Base-by-base conservation (phyloP, 225 moss, liverwort and hornwort species). In the Neckera pumila region DNA sequence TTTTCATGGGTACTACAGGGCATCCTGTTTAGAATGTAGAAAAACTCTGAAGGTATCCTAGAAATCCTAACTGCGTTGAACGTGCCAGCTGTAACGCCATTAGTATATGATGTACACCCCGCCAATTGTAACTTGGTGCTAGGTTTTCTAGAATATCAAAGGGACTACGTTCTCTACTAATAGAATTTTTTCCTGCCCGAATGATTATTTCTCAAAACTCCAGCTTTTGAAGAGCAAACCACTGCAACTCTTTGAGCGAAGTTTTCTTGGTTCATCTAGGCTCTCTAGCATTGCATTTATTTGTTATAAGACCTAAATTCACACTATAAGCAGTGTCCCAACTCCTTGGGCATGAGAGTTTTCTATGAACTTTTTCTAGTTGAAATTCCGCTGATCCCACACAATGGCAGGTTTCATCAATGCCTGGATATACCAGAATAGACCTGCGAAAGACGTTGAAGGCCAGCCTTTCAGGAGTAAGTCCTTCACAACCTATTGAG, bases 381-480 rank as follows among this genome's bases (percentile, higher is more conserved):
- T 81, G 72, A 87, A 59, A 31, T 17, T 57, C 31, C 47, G 38
- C 38, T 77, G 65, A 77, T 85, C 21, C 31, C 67, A 58, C 53
- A 80, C 40, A 34, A 49, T 83, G 86, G 17, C 84, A 93, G 93
- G 84, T 93, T 74, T 86, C 93, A 81, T 86, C 91, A 61, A 88
- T 83, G 84, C 49, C 88, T 77, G 93, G 93, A 84, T 91, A 38
- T 77, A 87, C 91, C 58, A 91, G 53, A 90, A 80, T 90, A 64
- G 98, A 98, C 86, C 87, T 98, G 63, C 95, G 96, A 51, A 98
- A 95, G 89, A 94, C 92, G 47, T 92, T 98, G 86, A 97, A 91
- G 69, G 92, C 92, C 82, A 98, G 93, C 66, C 95, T 98, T 81
- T 92, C 89, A 89, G 97, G 97, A 91, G 98, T 98, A 91, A 93